These are phyloP conservation scores for Neophaeococcomyces aloes DNA, from an alignment of 2,329 filamentous ascomycete genomes.

Conservation along the genomic window DNA sequence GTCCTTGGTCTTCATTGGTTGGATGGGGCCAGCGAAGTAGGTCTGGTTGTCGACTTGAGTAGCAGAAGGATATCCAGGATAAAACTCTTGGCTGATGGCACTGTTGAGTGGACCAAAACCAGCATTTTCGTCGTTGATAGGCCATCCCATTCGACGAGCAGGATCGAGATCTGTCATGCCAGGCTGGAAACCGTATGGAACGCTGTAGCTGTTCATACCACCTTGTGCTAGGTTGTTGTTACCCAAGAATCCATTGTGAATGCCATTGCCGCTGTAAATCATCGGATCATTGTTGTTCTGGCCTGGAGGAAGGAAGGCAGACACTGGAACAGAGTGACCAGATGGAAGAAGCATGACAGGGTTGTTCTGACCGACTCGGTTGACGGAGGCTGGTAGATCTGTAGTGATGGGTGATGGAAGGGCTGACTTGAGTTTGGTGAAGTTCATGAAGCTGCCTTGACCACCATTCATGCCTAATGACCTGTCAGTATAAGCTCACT, in stretches of 20 bases:
- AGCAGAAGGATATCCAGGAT: constrained; percentile 44
- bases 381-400: constrained; percentile 11
- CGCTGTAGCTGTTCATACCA: constrained; percentile 27
- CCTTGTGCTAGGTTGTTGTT: constrained; percentile 26
- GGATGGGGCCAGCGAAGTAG: constrained; percentile 26
- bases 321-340: constrained; percentile 20
- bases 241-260: constrained; percentile 29
- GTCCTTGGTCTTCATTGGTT: constrained; percentile 37
- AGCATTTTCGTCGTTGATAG: constrained; percentile 32
- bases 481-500: background rate
- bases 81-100: constrained; percentile 47
- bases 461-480: background rate
- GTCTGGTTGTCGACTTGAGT: constrained; percentile 45
- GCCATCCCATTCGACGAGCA: constrained; percentile 32
- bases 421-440: constrained; percentile 20
- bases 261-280: constrained; percentile 27
- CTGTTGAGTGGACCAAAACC: constrained; percentile 38
- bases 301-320: constrained; percentile 17
- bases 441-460: constrained; percentile 16
- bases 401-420: constrained; percentile 14
- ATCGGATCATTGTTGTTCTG: constrained; percentile 12
- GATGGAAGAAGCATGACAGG: constrained; percentile 21
- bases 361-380: constrained; percentile 17
- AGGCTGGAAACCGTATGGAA: constrained; percentile 29
- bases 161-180: constrained; percentile 29